Percentiles rank a stretch among this genome's conserved stretches.
phyloP scores from a whole-genome alignment of 768 basidiomycete species.

The Tricholoma bakamatsutake region DNA sequence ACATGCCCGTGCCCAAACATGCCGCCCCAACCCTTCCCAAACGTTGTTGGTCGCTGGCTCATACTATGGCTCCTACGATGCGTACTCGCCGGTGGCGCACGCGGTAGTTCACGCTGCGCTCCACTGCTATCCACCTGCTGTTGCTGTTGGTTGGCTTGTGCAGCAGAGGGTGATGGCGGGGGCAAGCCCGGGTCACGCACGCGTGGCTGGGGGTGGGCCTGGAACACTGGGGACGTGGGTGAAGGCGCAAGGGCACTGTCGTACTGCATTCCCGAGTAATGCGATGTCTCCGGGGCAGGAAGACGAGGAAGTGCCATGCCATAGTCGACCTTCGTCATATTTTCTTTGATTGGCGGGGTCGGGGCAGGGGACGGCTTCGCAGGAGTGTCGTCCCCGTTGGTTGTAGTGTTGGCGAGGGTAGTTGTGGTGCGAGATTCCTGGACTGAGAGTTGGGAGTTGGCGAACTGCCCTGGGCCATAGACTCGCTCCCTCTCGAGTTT shows the following conservation, averaged over 20 bases:
- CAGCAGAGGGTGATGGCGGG: slow-evolving; percentile 34
- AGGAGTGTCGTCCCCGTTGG: neutral
- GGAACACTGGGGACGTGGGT: slow-evolving; percentile 56
- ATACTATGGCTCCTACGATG: slow-evolving; percentile 82
- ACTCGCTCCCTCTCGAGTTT: slow-evolving; percentile 93
- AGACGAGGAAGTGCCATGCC: slow-evolving; percentile 78
- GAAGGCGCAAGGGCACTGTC: slow-evolving; percentile 53
- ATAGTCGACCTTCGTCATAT: slow-evolving; percentile 52
- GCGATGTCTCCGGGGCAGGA: slow-evolving; percentile 75
- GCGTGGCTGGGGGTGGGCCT: slow-evolving; percentile 51
- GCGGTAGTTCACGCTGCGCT: slow-evolving; percentile 35
- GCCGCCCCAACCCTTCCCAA: slow-evolving; percentile 50
- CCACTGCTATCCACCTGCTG: slow-evolving; percentile 10
- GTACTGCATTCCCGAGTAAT: slow-evolving; percentile 80
- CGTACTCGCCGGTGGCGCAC: slow-evolving; percentile 71
- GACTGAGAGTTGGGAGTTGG: slow-evolving; percentile 79
- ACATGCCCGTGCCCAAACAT: slow-evolving; percentile 46
- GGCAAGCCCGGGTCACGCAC: slow-evolving; percentile 58
- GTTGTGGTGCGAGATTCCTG: slow-evolving; percentile 16
- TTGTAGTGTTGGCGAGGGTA: neutral
- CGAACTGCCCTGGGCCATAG: slow-evolving; percentile 92
- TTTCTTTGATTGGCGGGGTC: slow-evolving; percentile 22
- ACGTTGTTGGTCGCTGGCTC: slow-evolving; percentile 60
- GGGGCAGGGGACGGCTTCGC: slow-evolving; percentile 15
- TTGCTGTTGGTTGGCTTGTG: slow-evolving; percentile 16